phyloP scores from a whole-genome alignment of 2,329 filamentous ascomycete genomes.

The Chaetoscypha palmicola region DNA sequence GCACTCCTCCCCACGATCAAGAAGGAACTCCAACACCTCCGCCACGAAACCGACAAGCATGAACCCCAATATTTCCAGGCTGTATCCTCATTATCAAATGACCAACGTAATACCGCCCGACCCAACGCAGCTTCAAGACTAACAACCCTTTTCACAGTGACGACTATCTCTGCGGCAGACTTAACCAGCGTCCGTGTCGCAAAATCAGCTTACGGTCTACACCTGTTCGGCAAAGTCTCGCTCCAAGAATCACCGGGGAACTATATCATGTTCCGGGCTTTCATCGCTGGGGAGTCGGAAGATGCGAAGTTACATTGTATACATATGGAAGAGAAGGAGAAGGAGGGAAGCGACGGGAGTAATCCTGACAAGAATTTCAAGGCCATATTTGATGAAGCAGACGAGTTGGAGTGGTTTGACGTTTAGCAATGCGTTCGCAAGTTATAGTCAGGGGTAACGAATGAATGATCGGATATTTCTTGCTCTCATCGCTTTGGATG shows the following conservation, averaged over 20 bases:
- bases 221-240: constrained; percentile 43
- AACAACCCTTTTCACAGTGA: too few species aligned
- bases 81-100: constrained; percentile 29
- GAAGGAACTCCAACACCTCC: constrained; percentile 42
- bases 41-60: constrained; percentile 44
- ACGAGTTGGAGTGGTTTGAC: constrained; percentile 48
- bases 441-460: too few species aligned
- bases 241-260: constrained; percentile 35
- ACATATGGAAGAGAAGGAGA: constrained; percentile 37
- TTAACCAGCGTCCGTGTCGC: constrained; percentile 40
- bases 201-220: constrained; percentile 40
- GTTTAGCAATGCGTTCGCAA: too few species aligned
- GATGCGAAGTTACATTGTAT: constrained; percentile 39
- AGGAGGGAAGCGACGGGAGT: constrained; percentile 36
- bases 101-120: too few species aligned
- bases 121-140: too few species aligned
- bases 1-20: constrained; percentile 46
- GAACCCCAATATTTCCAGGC: constrained; percentile 49
- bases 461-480: too few species aligned
- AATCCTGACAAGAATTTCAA: constrained; percentile 39
- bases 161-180: constrained; percentile 32
- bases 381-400: constrained; percentile 41
- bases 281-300: constrained; percentile 37
- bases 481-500: too few species aligned
- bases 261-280: constrained; percentile 43